Evolutionary conservation across 2,329 filamentous ascomycete species (phyloP), one percentile per base, ranked within the genome.

Genomic region (Microdochium nivale): DNA sequence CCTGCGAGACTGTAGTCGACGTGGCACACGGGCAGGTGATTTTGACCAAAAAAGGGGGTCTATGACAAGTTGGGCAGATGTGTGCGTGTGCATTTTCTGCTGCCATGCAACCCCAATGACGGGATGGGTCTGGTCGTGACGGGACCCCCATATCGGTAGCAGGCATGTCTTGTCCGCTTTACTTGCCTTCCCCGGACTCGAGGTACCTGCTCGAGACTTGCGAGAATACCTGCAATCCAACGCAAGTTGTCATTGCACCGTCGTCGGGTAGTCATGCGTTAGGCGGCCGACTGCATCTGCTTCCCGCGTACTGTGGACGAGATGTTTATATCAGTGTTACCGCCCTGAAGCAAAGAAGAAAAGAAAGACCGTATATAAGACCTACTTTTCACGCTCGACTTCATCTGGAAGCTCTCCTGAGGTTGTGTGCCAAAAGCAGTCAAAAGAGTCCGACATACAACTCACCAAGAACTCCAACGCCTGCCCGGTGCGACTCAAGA

Each of bases 241-340:
- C 40, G 40, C 40, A 44, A 7, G 21, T 23, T 44, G 40, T 24
- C 40, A 44, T 44, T 19, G 40, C 40, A 44, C 40, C 40, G 40
- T 23, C 40, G 40, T 44, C 40, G 40, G 40, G 40, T 44, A 44
- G 40, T 44, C 40, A 44, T 44, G 40, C 40, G 40, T 44, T 44
- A 19, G 23, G 40, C 40, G 40, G 40, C n/a, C n/a, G 40, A 44
- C 40, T 44, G 40, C 40, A 44, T 44, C 40, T 44, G 40, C 40
- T 19, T 44, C 40, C 40, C 40, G 40, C 19, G 16, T 23, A 13
- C 40, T 44, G 16, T 13, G 21, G 40, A 44, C 40, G 23, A 44
- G 40, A 44, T 44, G 40, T 44, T 23, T 44, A 44, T 44, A 44
- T 44, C 40, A 44, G 40, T 44, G 40, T 44, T 44, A 44, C 40